Evolutionary conservation across 768 basidiomycete species (phyloP).

Genomic region (Russula vinacea): DNA sequence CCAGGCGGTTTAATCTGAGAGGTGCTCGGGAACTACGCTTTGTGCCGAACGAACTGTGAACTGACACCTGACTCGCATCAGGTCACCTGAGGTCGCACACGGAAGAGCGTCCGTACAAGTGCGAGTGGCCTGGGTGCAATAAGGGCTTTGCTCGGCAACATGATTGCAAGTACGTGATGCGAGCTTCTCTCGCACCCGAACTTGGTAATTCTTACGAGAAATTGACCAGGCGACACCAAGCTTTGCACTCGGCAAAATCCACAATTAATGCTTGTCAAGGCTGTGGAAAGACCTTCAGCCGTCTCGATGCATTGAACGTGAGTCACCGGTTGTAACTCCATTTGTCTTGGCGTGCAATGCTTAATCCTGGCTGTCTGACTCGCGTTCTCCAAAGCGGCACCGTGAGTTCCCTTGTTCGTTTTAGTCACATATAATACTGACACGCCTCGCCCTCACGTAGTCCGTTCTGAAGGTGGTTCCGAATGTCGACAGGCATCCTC

Average conservation of each 20-base stretch:
- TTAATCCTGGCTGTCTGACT: conserved; percentile 19
- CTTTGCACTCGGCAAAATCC: conserved; percentile 79
- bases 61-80: conserved; percentile 34
- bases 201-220: conserved; percentile 17
- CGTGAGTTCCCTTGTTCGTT: conserved; percentile 46
- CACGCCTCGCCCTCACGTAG: conserved; percentile 42
- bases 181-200: not conserved
- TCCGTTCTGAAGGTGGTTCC: conserved; percentile 81
- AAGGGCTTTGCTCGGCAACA: conserved; percentile 95
- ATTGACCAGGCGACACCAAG: conserved; percentile 72
- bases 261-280: conserved; percentile 85
- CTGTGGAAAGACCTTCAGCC: conserved; percentile 92
- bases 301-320: conserved; percentile 92
- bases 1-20: conserved; percentile 83
- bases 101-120: conserved; percentile 91
- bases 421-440: conserved; percentile 27
- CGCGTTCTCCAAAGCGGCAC: conserved; percentile 53
- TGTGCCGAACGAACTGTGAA: conserved; percentile 12
- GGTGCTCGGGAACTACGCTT: conserved; percentile 44
- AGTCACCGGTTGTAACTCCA: conserved; percentile 39
- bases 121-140: conserved; percentile 90
- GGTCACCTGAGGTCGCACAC: conserved; percentile 95
- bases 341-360: conserved; percentile 31
- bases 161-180: conserved; percentile 82
- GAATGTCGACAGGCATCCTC: conserved; percentile 53